phyloP scores from a whole-genome alignment of 2,329 filamentous ascomycete species.

The Stachybotrys chlorohalonatus region DNA sequence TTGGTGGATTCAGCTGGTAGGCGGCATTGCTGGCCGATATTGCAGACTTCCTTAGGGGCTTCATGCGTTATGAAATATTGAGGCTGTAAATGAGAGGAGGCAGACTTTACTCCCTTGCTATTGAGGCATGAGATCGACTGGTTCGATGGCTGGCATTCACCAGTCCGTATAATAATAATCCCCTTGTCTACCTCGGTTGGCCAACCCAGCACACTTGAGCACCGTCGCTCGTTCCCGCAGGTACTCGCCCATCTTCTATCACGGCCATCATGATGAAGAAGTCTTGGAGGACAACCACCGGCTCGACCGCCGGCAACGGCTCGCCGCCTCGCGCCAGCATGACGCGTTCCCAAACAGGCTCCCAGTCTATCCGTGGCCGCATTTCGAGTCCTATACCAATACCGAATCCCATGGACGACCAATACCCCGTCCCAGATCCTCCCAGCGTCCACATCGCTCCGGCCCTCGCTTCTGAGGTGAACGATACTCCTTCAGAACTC shows the following conservation, averaged over 20 bases:
- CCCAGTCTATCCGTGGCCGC: slow-evolving; percentile 46
- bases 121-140: not conserved
- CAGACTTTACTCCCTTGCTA: not conserved
- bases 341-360: slow-evolving; percentile 11
- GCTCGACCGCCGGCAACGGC: slow-evolving; percentile 14
- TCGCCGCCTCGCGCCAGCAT: slow-evolving; percentile 4
- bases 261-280: slow-evolving; percentile 23
- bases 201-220: not conserved
- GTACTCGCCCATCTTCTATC: slow-evolving; percentile 4
- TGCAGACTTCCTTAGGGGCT: not conserved
- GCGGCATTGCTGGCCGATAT: not conserved
- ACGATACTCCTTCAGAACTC: slow-evolving; percentile 5
- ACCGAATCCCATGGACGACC: slow-evolving; percentile 36
- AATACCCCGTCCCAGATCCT: slow-evolving; percentile 42
- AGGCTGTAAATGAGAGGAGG: not conserved
- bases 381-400: slow-evolving; percentile 56
- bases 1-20: not conserved
- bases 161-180: not conserved
- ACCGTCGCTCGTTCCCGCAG: not conserved
- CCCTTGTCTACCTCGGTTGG: not conserved
- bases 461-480: slow-evolving; percentile 15
- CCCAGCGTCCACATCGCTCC: slow-evolving; percentile 22
- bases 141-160: not conserved
- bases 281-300: slow-evolving; percentile 36
- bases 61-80: not conserved